Percentiles rank a stretch among this genome's conserved stretches.
Conservation (phyloP, 2,329 filamentous ascomycete species). For the Aureobasidium pullulans region DNA sequence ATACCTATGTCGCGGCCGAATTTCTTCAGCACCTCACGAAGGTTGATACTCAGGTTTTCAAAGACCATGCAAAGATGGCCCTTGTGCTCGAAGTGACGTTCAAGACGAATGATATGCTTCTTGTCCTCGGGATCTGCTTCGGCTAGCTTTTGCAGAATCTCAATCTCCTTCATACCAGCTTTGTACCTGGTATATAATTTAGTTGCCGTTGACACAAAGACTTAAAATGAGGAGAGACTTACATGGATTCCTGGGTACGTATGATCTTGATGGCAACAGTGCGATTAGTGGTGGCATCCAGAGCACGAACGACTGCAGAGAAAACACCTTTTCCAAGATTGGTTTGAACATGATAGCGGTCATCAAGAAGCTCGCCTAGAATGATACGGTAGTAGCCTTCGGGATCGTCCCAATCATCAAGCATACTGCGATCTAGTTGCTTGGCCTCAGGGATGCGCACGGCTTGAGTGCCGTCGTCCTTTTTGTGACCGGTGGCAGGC, state of each 20-base stretch:
- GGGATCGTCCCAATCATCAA: conserved; percentile 88
- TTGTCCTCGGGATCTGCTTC: conserved; percentile 79
- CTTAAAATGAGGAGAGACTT: neutral
- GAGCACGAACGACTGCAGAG: conserved; percentile 85
- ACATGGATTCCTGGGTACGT: conserved; percentile 87
- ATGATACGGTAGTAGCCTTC: conserved; percentile 97
- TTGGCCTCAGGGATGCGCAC: conserved; percentile 44
- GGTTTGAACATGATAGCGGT: conserved; percentile 81
- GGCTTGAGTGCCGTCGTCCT: conserved; percentile 35
- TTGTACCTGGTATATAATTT: conserved; percentile 48
- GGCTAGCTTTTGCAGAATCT: conserved; percentile 81
- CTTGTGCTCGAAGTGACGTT: conserved; percentile 87
- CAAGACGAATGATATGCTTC: conserved; percentile 84
- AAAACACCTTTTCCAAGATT: conserved; percentile 92
- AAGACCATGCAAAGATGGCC: conserved; percentile 95
- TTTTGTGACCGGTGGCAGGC: conserved; percentile 41
- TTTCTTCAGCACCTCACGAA: conserved; percentile 90
- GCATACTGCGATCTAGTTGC: conserved; percentile 62
- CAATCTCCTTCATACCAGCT: conserved; percentile 88
- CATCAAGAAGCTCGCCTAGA: conserved; percentile 80
- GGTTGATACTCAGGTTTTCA: conserved; percentile 84
- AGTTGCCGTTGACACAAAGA: neutral
- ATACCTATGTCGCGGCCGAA: conserved; percentile 92
- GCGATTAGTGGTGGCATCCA: conserved; percentile 57
- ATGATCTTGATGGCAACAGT: conserved; percentile 97